Base-by-base conservation (phyloP, 2,329 filamentous ascomycete genomes). In the Alternaria brassicicola region DNA sequence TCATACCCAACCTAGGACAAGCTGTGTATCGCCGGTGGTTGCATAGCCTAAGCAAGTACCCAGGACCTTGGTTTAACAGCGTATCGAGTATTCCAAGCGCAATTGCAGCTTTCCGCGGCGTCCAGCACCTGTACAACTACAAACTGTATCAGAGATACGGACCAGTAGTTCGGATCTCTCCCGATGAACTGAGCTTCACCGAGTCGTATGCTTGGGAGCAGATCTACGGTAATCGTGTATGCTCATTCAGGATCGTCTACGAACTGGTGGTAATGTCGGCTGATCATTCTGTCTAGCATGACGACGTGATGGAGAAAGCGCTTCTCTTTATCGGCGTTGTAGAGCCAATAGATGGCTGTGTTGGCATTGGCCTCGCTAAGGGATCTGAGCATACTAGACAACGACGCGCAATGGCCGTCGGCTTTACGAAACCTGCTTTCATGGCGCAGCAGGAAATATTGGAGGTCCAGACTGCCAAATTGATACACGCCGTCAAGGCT, bases 81-180 rank as follows among this genome's bases (percentile, higher is more conserved):
- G 13, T 51, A 0, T 51, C 48, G 5, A 30, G 12, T 17, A 30
- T 51, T 3, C 48, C 48, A 5, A 31, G 25, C 25, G 48, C 48
- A 13, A 4, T 51, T 7, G 26, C 19, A 25, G 25, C n/a, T 15
- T 42, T 41, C 10, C 23, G 25, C 4, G 48, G 48, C 8, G 9
- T 21, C 8, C 48, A 51, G 25, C 48, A 51, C 48, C n/a, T 31
- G 26, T 51, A 51, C 26, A 23, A 51, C 15, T 51, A 51, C 36
- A 33, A 51, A 13, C 6, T 51, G n/a, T 36, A 51, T 25, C 13
- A 30, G 26, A 42, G 15, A 41, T 51, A 42, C 19, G 48, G 48
- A 38, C 48, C 48, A 3, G 19, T 39, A 12, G 48, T 51, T 21
- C 48, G 48, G 6, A 25, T 25, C 4, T 51, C 36, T 23, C 48